These are phyloP conservation scores for Porcisia deanei DNA, from an alignment of 208 protist genomes.

Conservation along the genomic window DNA sequence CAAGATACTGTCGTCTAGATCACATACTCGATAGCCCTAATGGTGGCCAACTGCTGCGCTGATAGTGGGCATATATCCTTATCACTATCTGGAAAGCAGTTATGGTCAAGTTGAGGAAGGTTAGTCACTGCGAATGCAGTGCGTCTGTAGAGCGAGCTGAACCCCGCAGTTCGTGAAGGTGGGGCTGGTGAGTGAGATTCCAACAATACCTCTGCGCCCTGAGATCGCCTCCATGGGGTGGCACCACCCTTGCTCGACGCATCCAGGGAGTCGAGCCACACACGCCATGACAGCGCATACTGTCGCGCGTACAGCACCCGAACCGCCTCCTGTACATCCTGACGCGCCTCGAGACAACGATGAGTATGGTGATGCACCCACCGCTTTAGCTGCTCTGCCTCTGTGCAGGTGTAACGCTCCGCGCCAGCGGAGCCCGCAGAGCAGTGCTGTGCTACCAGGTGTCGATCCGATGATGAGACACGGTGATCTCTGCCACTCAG, in stretches of 20 bases:
- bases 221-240: neutral
- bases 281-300: slow-evolving; percentile 73
- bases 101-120: neutral
- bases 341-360: slow-evolving; percentile 44
- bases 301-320: slow-evolving; percentile 60
- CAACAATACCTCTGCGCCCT: neutral
- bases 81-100: neutral
- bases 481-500: slow-evolving; percentile 47
- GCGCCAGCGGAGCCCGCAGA: slow-evolving; percentile 13
- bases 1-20: neutral
- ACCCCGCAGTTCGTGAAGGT: neutral
- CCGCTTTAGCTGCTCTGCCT: slow-evolving; percentile 31
- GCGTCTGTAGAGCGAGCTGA: neutral
- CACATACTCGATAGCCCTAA: slow-evolving; percentile 14
- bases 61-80: neutral
- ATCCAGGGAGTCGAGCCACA: slow-evolving; percentile 34
- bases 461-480: slow-evolving; percentile 15
- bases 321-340: slow-evolving; percentile 49
- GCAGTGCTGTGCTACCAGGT: slow-evolving; percentile 29
- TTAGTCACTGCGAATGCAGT: neutral
- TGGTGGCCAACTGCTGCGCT: neutral
- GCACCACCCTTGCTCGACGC: neutral
- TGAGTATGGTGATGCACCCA: slow-evolving; percentile 43
- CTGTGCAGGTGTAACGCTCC: slow-evolving; percentile 65
- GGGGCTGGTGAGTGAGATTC: neutral